Evolutionary conservation across 495 filamentous ascomycete species (phyloP).

Genomic region (Penicillium turbatum): DNA sequence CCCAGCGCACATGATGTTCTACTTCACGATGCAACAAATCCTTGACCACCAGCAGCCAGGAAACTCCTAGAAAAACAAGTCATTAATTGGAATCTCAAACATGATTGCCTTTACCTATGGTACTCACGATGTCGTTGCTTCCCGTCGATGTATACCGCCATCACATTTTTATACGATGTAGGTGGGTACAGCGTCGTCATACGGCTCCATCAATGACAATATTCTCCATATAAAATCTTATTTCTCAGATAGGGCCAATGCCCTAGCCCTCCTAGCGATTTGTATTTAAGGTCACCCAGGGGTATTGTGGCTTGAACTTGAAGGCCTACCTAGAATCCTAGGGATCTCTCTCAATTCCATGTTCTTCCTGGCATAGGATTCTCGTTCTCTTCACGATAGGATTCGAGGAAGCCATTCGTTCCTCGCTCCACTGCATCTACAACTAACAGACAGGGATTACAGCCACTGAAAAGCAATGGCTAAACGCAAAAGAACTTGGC

Average conservation of each 20-base stretch:
- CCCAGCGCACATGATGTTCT: not conserved
- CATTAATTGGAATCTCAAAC: too few relatives aligned
- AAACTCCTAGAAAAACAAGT: not conserved
- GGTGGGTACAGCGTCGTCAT: not conserved
- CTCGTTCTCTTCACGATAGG: not conserved
- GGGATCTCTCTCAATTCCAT: not conserved
- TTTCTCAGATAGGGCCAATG: slow-evolving; percentile 10
- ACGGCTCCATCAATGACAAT: slow-evolving; percentile 13
- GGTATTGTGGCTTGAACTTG: not conserved
- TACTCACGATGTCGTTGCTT: not conserved
- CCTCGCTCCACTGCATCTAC: not conserved
- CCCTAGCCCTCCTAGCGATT: slow-evolving; percentile 10
- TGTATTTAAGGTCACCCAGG: slow-evolving; percentile 9
- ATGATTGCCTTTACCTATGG: too few relatives aligned
- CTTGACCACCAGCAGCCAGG: not conserved
- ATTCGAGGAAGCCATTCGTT: not conserved
- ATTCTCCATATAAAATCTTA: slow-evolving; percentile 14
- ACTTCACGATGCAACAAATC: not conserved
- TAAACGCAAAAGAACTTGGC: not conserved
- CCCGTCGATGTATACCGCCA: too few relatives aligned
- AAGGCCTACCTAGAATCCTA: too few relatives aligned
- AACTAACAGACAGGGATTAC: slow-evolving; percentile 1
- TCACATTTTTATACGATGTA: not conserved
- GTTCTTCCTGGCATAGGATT: not conserved
- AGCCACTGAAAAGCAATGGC: not conserved